These are phyloP conservation scores for Emergomyces pasteurianus DNA, from an alignment of 2,329 filamentous ascomycete species.

Conservation along the genomic window DNA sequence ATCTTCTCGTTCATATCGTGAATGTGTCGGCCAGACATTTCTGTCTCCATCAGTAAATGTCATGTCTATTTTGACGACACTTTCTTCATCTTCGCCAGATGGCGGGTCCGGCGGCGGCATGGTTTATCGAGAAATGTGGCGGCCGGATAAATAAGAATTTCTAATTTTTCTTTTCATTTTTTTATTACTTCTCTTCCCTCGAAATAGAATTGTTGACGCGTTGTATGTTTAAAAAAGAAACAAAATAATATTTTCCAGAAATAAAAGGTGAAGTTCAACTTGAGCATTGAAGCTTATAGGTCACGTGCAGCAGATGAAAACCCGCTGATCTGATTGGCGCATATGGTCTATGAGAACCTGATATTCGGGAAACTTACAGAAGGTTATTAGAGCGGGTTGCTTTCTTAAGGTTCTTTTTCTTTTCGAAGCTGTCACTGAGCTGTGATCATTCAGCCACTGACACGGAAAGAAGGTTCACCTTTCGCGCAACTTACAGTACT, in stretches of 20 bases:
- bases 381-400: too few relatives aligned
- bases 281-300: too few relatives aligned
- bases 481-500: too few relatives aligned
- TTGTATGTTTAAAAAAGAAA: not conserved
- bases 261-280: not conserved
- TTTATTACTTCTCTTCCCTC: too few relatives aligned
- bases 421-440: too few relatives aligned
- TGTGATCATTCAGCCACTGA: too few relatives aligned
- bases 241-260: not conserved
- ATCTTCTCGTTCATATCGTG: constrained; percentile 25
- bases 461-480: too few relatives aligned
- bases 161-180: not conserved
- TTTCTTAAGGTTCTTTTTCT: too few relatives aligned
- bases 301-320: too few relatives aligned
- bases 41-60: constrained; percentile 28
- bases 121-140: not conserved
- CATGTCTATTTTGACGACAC: constrained; percentile 14
- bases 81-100: not conserved
- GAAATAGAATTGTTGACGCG: not conserved
- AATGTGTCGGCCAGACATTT: constrained; percentile 24
- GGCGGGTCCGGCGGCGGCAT: not conserved
- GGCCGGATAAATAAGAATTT: not conserved
- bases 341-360: too few relatives aligned
- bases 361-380: too few relatives aligned
- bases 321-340: too few relatives aligned